Evolutionary conservation across 345 rosid species (phyloP).

Genomic region (Hibiscus trionum): DNA sequence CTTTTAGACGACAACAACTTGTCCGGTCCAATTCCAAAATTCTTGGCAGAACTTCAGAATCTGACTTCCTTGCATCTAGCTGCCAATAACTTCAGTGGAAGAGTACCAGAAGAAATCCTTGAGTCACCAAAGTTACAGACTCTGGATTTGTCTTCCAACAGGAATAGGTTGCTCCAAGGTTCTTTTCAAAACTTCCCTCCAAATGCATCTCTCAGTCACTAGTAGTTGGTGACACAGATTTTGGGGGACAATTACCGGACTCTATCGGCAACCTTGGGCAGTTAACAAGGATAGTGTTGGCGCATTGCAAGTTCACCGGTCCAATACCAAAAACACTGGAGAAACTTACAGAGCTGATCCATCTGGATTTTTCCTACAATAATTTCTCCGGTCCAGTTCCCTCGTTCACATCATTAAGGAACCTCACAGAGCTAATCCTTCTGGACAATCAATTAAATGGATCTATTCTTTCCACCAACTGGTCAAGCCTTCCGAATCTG

Average conservation of each 20-base stretch:
- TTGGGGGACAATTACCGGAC: constrained; percentile 22
- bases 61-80: constrained; percentile 15
- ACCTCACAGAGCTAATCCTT: constrained; percentile 22
- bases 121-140: constrained; percentile 14
- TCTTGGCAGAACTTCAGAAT: constrained; percentile 17
- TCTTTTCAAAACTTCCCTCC: not conserved
- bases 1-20: constrained; percentile 15
- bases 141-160: constrained; percentile 21
- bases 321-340: constrained; percentile 20
- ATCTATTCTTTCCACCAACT: constrained; percentile 15
- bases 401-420: constrained; percentile 10
- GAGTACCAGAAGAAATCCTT: constrained; percentile 19
- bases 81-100: constrained; percentile 3
- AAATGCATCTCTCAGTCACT: constrained; percentile 21
- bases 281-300: constrained; percentile 16
- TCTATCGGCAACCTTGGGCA: constrained; percentile 17
- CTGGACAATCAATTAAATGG: constrained; percentile 26
- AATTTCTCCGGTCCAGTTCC: constrained; percentile 25
- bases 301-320: constrained; percentile 9
- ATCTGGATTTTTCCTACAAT: constrained; percentile 24
- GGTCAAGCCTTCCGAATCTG: constrained; percentile 25
- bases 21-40: constrained; percentile 19
- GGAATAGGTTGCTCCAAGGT: constrained; percentile 16
- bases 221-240: constrained; percentile 15
- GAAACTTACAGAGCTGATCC: constrained; percentile 9